A percentile compares a stretch with the other conserved stretches of the same genome.
Evolutionary conservation across 2,329 filamentous ascomycete species (phyloP).

Genomic region (Chaetomiaceae sp.): DNA sequence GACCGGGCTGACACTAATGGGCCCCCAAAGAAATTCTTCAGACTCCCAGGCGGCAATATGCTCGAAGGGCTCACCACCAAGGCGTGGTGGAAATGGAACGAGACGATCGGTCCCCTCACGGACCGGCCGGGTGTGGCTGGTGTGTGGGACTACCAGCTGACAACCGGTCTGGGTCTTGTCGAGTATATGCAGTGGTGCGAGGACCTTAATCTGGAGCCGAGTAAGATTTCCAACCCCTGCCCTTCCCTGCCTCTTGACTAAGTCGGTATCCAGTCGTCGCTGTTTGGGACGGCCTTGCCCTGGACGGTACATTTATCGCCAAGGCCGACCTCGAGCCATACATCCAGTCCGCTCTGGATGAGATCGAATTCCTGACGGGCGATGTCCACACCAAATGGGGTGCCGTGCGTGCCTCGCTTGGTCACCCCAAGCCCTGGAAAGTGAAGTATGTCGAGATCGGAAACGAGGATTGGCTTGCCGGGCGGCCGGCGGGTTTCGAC

Average conservation of each 20-base stretch:
- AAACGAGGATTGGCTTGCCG: constrained; percentile 61
- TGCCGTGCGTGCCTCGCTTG: constrained; percentile 51
- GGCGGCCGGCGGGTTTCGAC: constrained; percentile 41
- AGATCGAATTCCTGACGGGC: constrained; percentile 60
- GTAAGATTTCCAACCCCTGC: constrained; percentile 28
- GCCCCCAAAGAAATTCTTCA: constrained; percentile 44
- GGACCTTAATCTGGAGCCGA: constrained; percentile 52
- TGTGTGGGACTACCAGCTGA: constrained; percentile 58
- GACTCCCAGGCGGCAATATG: constrained; percentile 63
- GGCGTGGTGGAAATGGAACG: constrained; percentile 48
- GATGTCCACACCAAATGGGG: constrained; percentile 48
- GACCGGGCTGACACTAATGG: constrained; percentile 17
- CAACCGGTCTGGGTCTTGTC: constrained; percentile 56
- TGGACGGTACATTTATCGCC: constrained; percentile 48
- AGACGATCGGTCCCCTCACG: constrained; percentile 49
- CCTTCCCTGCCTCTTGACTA: background rate
- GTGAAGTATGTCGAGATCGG: constrained; percentile 61
- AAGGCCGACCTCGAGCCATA: constrained; percentile 49
- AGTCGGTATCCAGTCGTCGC: constrained; percentile 39
- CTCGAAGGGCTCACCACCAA: constrained; percentile 43
- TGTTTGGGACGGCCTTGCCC: constrained; percentile 53
- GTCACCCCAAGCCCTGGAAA: constrained; percentile 56
- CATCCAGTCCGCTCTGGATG: constrained; percentile 55
- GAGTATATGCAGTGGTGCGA: constrained; percentile 59
- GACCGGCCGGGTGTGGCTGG: constrained; percentile 51